Evolutionary conservation across 1,139 yeast genomes (phyloP), one percentile per base, ranked within the genome.

Genomic region (Zygosaccharomyces sapae): DNA sequence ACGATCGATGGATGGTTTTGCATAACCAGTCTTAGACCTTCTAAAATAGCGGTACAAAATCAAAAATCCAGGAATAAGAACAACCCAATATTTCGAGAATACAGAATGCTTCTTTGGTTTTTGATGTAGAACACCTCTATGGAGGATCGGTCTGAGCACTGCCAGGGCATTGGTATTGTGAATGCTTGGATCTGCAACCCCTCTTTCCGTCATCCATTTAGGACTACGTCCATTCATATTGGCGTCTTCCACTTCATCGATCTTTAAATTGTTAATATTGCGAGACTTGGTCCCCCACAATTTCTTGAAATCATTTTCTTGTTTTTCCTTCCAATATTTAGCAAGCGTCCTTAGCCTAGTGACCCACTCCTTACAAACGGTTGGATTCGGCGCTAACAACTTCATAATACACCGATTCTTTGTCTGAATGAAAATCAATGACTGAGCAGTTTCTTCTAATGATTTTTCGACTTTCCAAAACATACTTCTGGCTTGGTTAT

Each of bases 21-120:
- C 67, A n/a, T 65, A 65, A 0, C 85, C 84, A 0, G 73, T 65
- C 1, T 57, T 55, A n/a, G 62, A 53, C 38, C 71, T 57, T 29
- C 66, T 68, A 13, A 77, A 75, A 38, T 85, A 67, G 42, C 71
- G 69, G 58, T 68, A 78, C 3, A 87, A 61, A 0, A 81, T 65
- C 35, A 89, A 57, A 52, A 74, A 79, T 0, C 94, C 92, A 1
- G 92, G 88, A 43, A 86, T 76, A 33, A 88, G 69, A 0, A 86
- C 74, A 10, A 79, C 88, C 62, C 70, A 83, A 58, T 71, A 78
- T 51, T 77, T 77, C 41, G 69, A 70, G 65, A 87, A 88, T 33
- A 79, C 72, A 0, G 87, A 67, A 61, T 85, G 90, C 59, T 81
- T 85, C 51, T 77, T 79, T 3, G 80, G 74, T 58, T 88, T 88